Conservation (phyloP, 257 asterid genomes). For the Solanum neorickii region DNA sequence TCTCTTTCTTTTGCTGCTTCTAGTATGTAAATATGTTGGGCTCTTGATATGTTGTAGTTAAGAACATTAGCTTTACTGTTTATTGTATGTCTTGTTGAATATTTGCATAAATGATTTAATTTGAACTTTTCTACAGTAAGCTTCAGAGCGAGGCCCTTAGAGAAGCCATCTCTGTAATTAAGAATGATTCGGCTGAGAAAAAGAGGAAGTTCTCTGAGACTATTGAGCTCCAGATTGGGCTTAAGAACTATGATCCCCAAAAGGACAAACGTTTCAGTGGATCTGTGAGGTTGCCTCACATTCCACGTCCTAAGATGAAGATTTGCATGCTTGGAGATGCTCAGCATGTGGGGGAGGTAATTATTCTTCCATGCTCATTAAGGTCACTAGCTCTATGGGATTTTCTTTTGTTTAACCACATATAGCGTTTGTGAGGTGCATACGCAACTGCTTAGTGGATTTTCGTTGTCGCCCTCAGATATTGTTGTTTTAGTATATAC, state of each 20-base stretch:
- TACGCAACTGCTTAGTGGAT: background rate
- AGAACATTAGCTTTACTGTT: background rate
- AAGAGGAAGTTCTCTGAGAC: background rate
- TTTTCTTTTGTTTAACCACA: background rate
- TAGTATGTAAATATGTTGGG: background rate
- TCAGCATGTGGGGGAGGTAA: background rate
- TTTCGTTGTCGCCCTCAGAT: background rate
- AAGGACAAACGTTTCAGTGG: conserved; percentile 10
- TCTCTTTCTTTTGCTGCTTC: background rate
- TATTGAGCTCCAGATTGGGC: conserved; percentile 3
- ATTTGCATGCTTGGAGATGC: conserved; percentile 7
- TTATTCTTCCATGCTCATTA: background rate
- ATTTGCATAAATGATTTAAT: background rate
- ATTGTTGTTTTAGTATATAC: background rate
- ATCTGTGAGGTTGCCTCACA: background rate
- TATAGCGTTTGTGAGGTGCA: background rate
- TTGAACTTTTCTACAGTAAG: background rate
- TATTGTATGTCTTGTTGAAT: background rate
- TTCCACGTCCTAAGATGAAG: background rate
- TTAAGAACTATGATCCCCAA: conserved; percentile 14
- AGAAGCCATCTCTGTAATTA: conserved; percentile 8
- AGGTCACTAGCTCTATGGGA: background rate
- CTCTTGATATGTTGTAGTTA: background rate
- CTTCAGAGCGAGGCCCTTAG: conserved; percentile 14
- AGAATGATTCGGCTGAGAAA: conserved; percentile 2